Conservation (phyloP, 495 filamentous ascomycete genomes). For the Pyrenopolyporus hunteri region DNA sequence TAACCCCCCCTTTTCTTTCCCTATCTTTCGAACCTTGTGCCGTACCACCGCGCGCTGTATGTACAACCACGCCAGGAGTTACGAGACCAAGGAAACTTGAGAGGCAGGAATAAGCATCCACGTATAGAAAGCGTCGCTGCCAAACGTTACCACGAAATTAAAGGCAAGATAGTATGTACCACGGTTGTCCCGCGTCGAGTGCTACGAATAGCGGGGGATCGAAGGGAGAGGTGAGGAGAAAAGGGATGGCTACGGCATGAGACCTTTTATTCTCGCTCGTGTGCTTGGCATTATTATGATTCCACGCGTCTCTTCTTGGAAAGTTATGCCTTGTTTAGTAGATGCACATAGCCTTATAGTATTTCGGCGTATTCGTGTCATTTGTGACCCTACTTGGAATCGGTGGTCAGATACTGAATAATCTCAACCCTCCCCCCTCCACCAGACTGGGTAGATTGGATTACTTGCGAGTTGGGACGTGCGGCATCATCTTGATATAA, state of each 20-base stretch:
- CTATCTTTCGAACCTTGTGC: background rate
- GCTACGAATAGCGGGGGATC: slow-evolving; percentile 13
- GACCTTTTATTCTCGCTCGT: slow-evolving; percentile 9
- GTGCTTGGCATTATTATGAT: slow-evolving; percentile 16
- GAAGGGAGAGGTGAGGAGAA: slow-evolving; percentile 19
- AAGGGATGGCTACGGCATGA: slow-evolving; percentile 20
- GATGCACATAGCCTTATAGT: too few relatives aligned
- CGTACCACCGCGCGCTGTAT: background rate
- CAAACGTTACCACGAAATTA: too few relatives aligned
- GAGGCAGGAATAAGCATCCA: too few relatives aligned
- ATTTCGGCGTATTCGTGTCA: too few relatives aligned
- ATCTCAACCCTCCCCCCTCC: too few relatives aligned
- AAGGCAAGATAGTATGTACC: background rate
- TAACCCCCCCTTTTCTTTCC: background rate
- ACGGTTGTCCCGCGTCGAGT: slow-evolving; percentile 15
- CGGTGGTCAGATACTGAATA: too few relatives aligned
- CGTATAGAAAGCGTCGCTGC: too few relatives aligned
- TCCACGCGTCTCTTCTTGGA: background rate
- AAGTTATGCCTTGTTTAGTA: too few relatives aligned
- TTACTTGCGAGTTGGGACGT: background rate
- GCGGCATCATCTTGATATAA: background rate
- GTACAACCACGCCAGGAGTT: background rate
- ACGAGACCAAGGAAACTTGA: too few relatives aligned
- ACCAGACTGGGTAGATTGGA: too few relatives aligned
- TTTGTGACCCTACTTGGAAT: too few relatives aligned